These are phyloP conservation scores for Myxozyma kluyveri DNA, from an alignment of 805 yeast genomes.

Conservation along the genomic window DNA sequence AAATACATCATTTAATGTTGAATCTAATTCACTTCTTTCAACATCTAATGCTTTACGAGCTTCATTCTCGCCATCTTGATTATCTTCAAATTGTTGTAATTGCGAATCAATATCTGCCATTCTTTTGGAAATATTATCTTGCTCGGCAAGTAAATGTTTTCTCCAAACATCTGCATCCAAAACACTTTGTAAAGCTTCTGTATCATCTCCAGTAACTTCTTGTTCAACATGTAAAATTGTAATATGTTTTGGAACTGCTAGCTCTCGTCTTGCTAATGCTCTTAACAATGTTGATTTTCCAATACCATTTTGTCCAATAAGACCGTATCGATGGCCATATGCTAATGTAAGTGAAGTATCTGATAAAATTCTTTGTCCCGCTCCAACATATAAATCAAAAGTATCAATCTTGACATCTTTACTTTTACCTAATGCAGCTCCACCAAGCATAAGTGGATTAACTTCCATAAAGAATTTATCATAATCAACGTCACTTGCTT, in stretches of 20 bases:
- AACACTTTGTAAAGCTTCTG: constrained; percentile 88
- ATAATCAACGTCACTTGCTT: constrained; percentile 59
- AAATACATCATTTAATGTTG: constrained; percentile 71
- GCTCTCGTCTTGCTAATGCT: constrained; percentile 90
- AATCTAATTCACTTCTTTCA: constrained; percentile 83
- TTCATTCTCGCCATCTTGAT: constrained; percentile 45
- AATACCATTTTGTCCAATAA: constrained; percentile 98
- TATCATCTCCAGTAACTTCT: constrained; percentile 92
- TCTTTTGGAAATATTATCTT: constrained; percentile 58
- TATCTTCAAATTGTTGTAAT: constrained; percentile 49
- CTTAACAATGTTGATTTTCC: constrained; percentile 94
- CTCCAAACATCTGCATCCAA: constrained; percentile 99
- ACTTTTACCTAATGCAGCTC: constrained; percentile 58
- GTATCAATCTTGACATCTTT: constrained; percentile 92
- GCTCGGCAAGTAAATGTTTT: constrained; percentile 78
- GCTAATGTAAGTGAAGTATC: constrained; percentile 85
- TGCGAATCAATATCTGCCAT: constrained; percentile 70
- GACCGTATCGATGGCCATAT: constrained; percentile 92
- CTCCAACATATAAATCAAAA: constrained; percentile 93
- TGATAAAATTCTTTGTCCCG: constrained; percentile 86
- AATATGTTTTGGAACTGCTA: constrained; percentile 90
- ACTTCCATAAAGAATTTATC: constrained; percentile 93
- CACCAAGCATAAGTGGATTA: constrained; percentile 88
- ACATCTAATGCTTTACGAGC: constrained; percentile 79
- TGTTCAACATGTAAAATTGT: constrained; percentile 96